Percentiles rank a stretch among this genome's conserved stretches.
phyloP scores from a whole-genome alignment of 371 early-diverging fungal genomes.

The Blyttiomyces sp. region DNA sequence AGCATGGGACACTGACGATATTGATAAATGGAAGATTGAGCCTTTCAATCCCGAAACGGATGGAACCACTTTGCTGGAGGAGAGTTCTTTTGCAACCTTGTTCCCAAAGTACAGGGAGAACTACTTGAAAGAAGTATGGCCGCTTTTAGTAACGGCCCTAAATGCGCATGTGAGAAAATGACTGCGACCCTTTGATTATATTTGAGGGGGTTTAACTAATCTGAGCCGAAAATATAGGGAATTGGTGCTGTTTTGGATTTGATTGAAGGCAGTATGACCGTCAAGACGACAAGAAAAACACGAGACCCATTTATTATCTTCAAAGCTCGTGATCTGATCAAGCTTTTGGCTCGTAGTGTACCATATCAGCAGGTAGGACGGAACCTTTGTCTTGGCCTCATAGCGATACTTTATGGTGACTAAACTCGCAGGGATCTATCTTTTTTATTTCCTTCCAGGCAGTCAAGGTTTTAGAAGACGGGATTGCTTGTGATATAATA shows the following conservation, averaged over 20 bases:
- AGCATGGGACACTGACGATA: slow-evolving; percentile 92
- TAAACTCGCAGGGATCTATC: too few relatives aligned
- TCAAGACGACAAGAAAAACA: slow-evolving; percentile 96
- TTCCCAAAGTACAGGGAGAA: slow-evolving; percentile 98
- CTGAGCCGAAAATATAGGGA: slow-evolving; percentile 69
- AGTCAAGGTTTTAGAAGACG: slow-evolving; percentile 91
- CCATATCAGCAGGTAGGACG: slow-evolving; percentile 80
- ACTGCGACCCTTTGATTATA: neutral
- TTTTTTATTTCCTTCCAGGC: slow-evolving; percentile 49
- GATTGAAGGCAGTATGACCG: slow-evolving; percentile 96
- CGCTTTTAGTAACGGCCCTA: slow-evolving; percentile 85
- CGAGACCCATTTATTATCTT: slow-evolving; percentile 97
- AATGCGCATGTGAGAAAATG: too few relatives aligned
- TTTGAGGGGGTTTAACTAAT: too few relatives aligned
- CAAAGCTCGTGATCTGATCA: slow-evolving; percentile 95
- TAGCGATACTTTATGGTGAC: neutral
- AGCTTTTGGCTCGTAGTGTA: slow-evolving; percentile 92
- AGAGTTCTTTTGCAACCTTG: slow-evolving; percentile 95
- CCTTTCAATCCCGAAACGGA: slow-evolving; percentile 79
- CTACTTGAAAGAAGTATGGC: slow-evolving; percentile 94
- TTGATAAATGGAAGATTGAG: slow-evolving; percentile 93
- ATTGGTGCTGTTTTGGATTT: slow-evolving; percentile 90
- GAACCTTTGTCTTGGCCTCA: neutral
- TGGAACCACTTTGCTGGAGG: slow-evolving; percentile 84
- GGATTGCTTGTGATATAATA: slow-evolving; percentile 92